Conservation (phyloP, 164 flowering plant genomes). For the Hamamelis virginiana region DNA sequence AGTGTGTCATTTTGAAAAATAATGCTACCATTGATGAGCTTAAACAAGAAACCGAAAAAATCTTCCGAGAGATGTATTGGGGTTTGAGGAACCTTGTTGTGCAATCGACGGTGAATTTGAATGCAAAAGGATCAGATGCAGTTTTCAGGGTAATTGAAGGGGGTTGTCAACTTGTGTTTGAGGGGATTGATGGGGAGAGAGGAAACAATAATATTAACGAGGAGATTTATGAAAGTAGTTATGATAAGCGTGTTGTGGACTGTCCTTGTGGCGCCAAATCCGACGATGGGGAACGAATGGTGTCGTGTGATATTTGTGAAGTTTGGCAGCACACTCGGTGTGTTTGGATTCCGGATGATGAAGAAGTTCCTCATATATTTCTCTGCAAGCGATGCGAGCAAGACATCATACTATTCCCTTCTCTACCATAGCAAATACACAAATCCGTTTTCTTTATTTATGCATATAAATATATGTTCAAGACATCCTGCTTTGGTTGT, state of each 20-base stretch:
- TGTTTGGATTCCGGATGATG: slow-evolving; percentile 45
- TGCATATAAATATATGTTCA: too few species aligned
- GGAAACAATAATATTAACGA: slow-evolving; percentile 7
- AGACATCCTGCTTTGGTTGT: too few species aligned
- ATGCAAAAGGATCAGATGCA: slow-evolving; percentile 34
- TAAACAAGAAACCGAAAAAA: slow-evolving; percentile 52
- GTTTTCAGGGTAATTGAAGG: slow-evolving; percentile 38
- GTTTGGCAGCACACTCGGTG: slow-evolving; percentile 86
- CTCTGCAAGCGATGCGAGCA: slow-evolving; percentile 75
- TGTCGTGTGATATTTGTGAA: slow-evolving; percentile 84
- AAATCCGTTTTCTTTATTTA: background rate
- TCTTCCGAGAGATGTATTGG: slow-evolving; percentile 66
- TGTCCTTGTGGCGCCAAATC: slow-evolving; percentile 80
- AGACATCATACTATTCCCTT: slow-evolving; percentile 51
- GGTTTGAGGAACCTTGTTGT: slow-evolving; percentile 47
- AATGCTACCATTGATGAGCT: slow-evolving; percentile 60
- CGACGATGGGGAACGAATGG: slow-evolving; percentile 87
- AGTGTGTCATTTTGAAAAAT: slow-evolving; percentile 42
- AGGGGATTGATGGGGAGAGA: slow-evolving; percentile 28
- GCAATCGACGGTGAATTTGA: slow-evolving; percentile 34
- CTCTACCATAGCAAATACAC: slow-evolving; percentile 35
- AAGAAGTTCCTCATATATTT: slow-evolving; percentile 65
- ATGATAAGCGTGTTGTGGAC: slow-evolving; percentile 34
- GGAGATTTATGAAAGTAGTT: slow-evolving; percentile 26
- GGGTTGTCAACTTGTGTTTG: slow-evolving; percentile 45